A percentile compares a stretch with the other conserved stretches of the same genome.
phyloP scores from a whole-genome alignment of 352 stramenopile species.

The Pythium plurisporium region DNA sequence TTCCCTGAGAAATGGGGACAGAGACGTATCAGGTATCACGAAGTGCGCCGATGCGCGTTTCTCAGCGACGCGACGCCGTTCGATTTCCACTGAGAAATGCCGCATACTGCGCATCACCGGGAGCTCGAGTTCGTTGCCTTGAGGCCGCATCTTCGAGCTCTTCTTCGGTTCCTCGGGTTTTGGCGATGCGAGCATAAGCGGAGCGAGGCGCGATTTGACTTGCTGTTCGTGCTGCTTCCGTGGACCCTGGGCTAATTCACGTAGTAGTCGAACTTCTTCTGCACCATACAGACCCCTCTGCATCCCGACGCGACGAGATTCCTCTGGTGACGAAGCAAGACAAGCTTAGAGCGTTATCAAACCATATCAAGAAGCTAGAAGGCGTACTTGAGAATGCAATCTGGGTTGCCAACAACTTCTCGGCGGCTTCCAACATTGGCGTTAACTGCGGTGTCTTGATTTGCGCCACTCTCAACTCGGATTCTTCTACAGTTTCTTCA shows the following conservation, averaged over 20 bases:
- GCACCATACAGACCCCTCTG: conserved; percentile 41
- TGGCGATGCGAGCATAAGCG: neutral
- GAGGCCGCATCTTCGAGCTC: neutral
- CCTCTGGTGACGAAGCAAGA: too few species aligned
- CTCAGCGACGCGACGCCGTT: neutral
- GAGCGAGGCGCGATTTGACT: neutral
- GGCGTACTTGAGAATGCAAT: conserved; percentile 32
- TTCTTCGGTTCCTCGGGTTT: neutral
- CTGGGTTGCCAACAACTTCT: conserved; percentile 20
- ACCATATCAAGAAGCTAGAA: too few species aligned
- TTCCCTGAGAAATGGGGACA: conserved; percentile 7
- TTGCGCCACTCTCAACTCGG: neutral
- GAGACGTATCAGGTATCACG: neutral
- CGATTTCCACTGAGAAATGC: conserved; percentile 12
- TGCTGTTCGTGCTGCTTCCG: neutral
- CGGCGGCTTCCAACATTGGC: neutral
- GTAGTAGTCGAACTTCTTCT: conserved; percentile 36
- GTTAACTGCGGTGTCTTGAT: neutral
- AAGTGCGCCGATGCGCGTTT: neutral
- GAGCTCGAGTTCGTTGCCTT: conserved; percentile 7
- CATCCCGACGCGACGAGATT: conserved; percentile 35
- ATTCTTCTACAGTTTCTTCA: neutral
- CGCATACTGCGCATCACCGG: conserved; percentile 17
- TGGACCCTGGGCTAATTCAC: conserved; percentile 24
- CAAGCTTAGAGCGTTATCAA: too few species aligned